phyloP scores from a whole-genome alignment of 495 filamentous ascomycete genomes.

The Physcia stellaris region DNA sequence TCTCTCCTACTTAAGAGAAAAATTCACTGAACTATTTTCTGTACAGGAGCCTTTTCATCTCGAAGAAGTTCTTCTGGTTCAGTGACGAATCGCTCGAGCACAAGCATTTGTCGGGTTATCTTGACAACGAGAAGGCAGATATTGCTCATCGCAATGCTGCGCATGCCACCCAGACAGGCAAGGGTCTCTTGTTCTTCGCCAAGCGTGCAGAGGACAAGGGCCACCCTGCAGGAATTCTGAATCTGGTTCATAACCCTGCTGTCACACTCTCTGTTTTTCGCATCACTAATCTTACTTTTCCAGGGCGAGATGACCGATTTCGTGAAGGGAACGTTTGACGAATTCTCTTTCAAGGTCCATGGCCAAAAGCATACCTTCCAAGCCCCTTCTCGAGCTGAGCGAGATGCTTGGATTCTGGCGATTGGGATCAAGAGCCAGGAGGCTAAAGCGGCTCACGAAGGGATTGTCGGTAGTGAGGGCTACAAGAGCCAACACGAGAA shows the following conservation, averaged over 20 bases:
- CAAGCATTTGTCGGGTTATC: conserved; percentile 58
- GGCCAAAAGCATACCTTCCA: conserved; percentile 88
- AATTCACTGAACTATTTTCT: neutral
- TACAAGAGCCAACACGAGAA: conserved; percentile 69
- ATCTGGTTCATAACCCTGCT: conserved; percentile 48
- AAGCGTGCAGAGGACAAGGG: conserved; percentile 76
- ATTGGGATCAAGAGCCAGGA: conserved; percentile 63
- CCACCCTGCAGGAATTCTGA: conserved; percentile 67
- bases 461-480: conserved; percentile 53
- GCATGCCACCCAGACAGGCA: conserved; percentile 86
- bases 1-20: conserved; percentile 13
- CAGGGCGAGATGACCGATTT: conserved; percentile 78
- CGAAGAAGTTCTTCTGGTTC: conserved; percentile 89
- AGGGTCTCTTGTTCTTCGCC: conserved; percentile 84
- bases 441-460: conserved; percentile 59
- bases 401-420: conserved; percentile 77
- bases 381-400: conserved; percentile 56
- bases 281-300: neutral
- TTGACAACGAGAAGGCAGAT: conserved; percentile 75
- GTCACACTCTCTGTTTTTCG: neutral
- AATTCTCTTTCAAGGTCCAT: conserved; percentile 72
- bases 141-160: conserved; percentile 66
- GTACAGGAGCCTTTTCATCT: conserved; percentile 45
- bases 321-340: conserved; percentile 52
- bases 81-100: conserved; percentile 64